Conservation (phyloP, 2,329 filamentous ascomycete genomes). For the Dactylellina leptospora region DNA sequence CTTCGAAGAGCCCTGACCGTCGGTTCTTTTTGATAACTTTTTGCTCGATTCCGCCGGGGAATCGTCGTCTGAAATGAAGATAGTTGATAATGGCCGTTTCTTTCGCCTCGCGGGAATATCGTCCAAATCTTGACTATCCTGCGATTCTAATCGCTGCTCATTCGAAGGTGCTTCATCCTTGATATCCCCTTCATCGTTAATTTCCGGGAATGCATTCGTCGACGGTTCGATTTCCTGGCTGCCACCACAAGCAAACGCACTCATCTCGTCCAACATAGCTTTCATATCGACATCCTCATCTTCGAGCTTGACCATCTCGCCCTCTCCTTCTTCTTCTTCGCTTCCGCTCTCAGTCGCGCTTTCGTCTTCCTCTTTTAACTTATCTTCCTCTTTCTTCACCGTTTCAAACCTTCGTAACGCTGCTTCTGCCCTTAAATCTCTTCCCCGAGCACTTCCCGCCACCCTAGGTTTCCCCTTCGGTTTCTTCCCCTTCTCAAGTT, state of each 20-base stretch:
- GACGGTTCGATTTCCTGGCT: conserved; percentile 10
- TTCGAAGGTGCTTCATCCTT: not conserved
- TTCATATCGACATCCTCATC: conserved; percentile 68
- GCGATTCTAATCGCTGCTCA: not conserved
- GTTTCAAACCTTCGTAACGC: conserved; percentile 76
- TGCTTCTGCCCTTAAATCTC: conserved; percentile 79
- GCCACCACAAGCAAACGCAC: conserved; percentile 58
- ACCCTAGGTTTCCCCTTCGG: conserved; percentile 67
- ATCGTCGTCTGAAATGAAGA: conserved; percentile 18
- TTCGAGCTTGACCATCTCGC: conserved; percentile 68
- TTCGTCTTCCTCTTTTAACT: conserved; percentile 56
- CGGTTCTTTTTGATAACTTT: not conserved
- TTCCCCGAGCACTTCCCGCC: conserved; percentile 75
- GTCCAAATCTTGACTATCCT: not conserved
- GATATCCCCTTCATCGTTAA: conserved; percentile 16
- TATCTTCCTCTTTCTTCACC: conserved; percentile 62
- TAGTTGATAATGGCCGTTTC: conserved; percentile 11
- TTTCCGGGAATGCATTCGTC: conserved; percentile 36
- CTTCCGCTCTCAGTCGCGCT: conserved; percentile 61
- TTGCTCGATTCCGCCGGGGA: not conserved
- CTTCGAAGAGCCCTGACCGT: not conserved
- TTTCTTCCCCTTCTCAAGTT: conserved; percentile 72
- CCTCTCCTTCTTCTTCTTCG: conserved; percentile 59
- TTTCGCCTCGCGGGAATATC: not conserved
- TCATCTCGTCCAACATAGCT: conserved; percentile 74